Evolutionary conservation across 1,139 yeast species (phyloP), one percentile per base, ranked within the genome.

Genomic region (Taphrina flavorubra): DNA sequence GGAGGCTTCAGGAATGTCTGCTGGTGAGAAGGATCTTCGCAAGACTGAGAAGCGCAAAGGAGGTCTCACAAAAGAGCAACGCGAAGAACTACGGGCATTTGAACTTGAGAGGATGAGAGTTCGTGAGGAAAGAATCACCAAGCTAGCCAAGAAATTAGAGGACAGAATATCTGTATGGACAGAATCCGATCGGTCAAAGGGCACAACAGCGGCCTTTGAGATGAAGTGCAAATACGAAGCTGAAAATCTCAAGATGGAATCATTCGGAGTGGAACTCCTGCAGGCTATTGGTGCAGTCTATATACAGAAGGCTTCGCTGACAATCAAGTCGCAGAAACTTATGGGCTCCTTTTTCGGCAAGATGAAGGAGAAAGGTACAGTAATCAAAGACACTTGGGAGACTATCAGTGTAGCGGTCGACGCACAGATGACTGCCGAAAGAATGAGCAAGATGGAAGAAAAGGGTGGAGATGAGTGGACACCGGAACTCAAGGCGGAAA

Each of bases 181-280:
- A 0, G 98, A 92, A 77, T 88, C 97, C 1, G 89, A 86, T 72
- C 87, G 88, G 82, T 85, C 85, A 61, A 84, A 80, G 1, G 92
- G 86, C 70, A 89, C 92, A 51, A 85, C 86, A 16, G 79, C 80
- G 42, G 86, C 96, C 0, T 92, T 91, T 78, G 82, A 82, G 71
- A 85, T 83, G 68, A 91, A 92, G 77, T 84, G 89, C 75, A 84
- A 83, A 61, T 68, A 71, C 56, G 97, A 92, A 78, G 97, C 97
- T 0, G 96, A 92, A 75, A 84, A 89, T 60, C 83, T 94, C 72
- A 92, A 92, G 76, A 87, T 91, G 89, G 98, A 92, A 78, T 90
- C 97, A 65, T 94, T 92, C 79, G 98, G 98, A 8, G 81, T 92
- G 65, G 97, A 92, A 76, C 88, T 92, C 60, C 83, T 94, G 70